phyloP scores from a whole-genome alignment of 2,329 filamentous ascomycete genomes.

The Xylariomycetidae sp. region DNA sequence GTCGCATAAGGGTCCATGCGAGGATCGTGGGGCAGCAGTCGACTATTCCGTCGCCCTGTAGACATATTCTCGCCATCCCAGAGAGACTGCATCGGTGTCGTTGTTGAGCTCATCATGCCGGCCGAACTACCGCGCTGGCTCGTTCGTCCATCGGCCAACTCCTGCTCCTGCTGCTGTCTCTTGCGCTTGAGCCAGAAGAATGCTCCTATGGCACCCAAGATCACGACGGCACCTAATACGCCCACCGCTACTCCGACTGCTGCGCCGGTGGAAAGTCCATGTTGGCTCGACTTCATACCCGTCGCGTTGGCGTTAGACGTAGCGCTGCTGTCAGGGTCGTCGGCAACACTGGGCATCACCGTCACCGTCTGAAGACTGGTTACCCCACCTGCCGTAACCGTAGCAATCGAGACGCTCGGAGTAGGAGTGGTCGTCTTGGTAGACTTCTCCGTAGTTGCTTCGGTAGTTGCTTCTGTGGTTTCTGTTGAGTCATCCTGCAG shows the following conservation, averaged over 20 bases:
- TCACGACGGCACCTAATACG: conserved; percentile 20
- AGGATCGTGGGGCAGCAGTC: conserved; percentile 56
- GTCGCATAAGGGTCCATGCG: conserved; percentile 58
- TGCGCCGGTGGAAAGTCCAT: conserved; percentile 18
- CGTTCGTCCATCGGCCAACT: conserved; percentile 39
- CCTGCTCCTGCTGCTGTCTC: conserved; percentile 37
- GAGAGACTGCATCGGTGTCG: conserved; percentile 37
- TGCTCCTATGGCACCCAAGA: conserved; percentile 24
- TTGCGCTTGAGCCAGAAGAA: conserved; percentile 43
- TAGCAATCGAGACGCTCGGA: conserved; percentile 38
- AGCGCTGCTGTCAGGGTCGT: conserved; percentile 10
- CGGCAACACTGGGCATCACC: conserved; percentile 38
- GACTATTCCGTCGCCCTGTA: conserved; percentile 46
- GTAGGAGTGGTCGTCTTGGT: conserved; percentile 24
- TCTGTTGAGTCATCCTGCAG: background rate
- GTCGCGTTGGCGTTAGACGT: conserved; percentile 7
- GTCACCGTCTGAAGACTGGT: conserved; percentile 48
- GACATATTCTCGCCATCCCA: conserved; percentile 34
- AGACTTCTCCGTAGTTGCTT: conserved; percentile 14
- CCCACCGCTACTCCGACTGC: conserved; percentile 26
- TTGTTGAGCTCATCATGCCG: conserved; percentile 41
- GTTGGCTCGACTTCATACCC: conserved; percentile 8
- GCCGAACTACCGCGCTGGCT: conserved; percentile 48
- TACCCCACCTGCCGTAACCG: conserved; percentile 50
- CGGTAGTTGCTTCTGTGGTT: conserved; percentile 12